A percentile compares a stretch with the other conserved stretches of the same genome.
Evolutionary conservation across 1,139 yeast species (phyloP).

Genomic region (Taiozyma sp.): DNA sequence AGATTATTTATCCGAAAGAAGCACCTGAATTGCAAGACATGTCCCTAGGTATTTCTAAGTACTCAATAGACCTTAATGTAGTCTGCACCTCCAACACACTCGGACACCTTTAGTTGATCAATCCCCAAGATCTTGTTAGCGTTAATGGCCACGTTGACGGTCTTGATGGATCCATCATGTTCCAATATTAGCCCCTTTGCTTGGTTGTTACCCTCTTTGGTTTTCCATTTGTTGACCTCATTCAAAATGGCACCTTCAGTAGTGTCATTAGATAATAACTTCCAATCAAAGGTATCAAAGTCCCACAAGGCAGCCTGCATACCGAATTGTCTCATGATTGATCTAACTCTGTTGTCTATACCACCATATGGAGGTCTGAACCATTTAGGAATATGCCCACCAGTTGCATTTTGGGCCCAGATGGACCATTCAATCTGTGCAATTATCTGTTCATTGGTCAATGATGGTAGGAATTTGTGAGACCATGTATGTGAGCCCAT

Average conservation of each 20-base stretch:
- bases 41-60: too few species aligned
- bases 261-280: conserved; percentile 41
- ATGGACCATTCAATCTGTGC: conserved; percentile 94
- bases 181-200: conserved; percentile 70
- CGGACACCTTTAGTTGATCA: conserved; percentile 71
- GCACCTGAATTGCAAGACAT: too few species aligned
- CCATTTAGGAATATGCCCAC: conserved; percentile 84
- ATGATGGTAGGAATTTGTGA: conserved; percentile 74
- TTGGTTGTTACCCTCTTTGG: conserved; percentile 21
- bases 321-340: conserved; percentile 79
- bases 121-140: conserved; percentile 46
- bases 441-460: conserved; percentile 71
- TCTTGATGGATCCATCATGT: conserved; percentile 67
- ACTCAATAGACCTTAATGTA: conserved; percentile 24
- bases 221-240: conserved; percentile 52
- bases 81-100: conserved; percentile 65
- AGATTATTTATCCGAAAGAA: too few species aligned
- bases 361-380: conserved; percentile 98
- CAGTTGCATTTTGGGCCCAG: conserved; percentile 98
- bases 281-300: conserved; percentile 90
- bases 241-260: conserved; percentile 45
- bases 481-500: conserved; percentile 93
- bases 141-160: conserved; percentile 65
- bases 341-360: conserved; percentile 75
- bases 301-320: conserved; percentile 90